Percentiles rank a stretch among this genome's conserved stretches.
Evolutionary conservation across 2,329 filamentous ascomycete species (phyloP).

Genomic region (Cladosporium sp.): DNA sequence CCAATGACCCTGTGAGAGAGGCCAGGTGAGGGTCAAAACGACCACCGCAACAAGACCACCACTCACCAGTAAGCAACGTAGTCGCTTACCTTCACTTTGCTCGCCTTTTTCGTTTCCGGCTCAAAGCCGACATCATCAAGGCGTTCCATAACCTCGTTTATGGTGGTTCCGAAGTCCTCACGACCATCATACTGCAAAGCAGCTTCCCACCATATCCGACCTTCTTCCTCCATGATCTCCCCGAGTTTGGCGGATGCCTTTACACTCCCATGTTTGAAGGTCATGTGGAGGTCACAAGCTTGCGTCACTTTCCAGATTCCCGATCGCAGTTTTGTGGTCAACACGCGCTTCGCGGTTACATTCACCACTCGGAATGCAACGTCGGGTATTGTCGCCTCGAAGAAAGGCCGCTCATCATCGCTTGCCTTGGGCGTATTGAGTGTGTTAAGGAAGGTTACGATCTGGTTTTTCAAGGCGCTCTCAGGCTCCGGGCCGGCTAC

Average conservation of each 20-base stretch:
- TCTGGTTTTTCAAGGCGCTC: constrained; percentile 4
- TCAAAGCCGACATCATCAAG: constrained; percentile 6
- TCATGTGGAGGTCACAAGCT: constrained; percentile 2
- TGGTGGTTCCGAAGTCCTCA: not conserved
- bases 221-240: constrained; percentile 10
- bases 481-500: not conserved
- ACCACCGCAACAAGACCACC: not conserved
- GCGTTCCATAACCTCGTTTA: constrained; percentile 4
- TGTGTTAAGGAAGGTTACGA: constrained; percentile 17
- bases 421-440: constrained; percentile 9
- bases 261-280: not conserved
- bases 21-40: not conserved
- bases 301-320: constrained; percentile 7
- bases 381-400: constrained; percentile 20
- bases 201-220: constrained; percentile 29
- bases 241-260: not conserved
- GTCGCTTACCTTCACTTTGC: not conserved
- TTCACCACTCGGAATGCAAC: constrained; percentile 20
- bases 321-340: constrained; percentile 5
- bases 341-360: constrained; percentile 24
- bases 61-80: constrained; percentile 12
- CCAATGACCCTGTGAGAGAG: not conserved
- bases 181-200: constrained; percentile 17
- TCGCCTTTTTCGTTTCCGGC: not conserved
- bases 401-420: not conserved